These are phyloP conservation scores for Colletotrichum lupini DNA, from an alignment of 2,329 filamentous ascomycete species.

Conservation along the genomic window DNA sequence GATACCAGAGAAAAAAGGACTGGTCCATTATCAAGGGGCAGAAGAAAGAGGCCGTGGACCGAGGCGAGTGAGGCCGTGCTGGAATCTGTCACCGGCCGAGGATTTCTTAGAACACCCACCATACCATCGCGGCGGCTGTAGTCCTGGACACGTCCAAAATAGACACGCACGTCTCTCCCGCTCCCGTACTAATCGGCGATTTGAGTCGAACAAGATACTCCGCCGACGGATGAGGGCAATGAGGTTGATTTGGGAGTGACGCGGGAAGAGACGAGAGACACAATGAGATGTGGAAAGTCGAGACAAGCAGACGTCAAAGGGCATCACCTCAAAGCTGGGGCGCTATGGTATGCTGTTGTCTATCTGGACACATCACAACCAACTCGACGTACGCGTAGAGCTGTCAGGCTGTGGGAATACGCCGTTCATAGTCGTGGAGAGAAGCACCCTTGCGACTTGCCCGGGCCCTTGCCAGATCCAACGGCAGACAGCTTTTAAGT, in stretches of 20 bases:
- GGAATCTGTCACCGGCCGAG: conserved; percentile 5
- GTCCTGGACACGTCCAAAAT: not conserved
- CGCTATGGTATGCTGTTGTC: conserved; percentile 4
- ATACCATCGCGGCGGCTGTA: not conserved
- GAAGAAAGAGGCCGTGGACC: not conserved
- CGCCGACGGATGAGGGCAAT: not conserved
- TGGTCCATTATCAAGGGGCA: too few relatives aligned
- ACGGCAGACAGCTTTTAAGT: not conserved
- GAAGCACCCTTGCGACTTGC: not conserved
- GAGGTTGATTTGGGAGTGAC: not conserved
- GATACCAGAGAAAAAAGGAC: not conserved
- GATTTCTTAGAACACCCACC: not conserved
- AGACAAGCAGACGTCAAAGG: not conserved
- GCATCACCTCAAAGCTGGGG: conserved; percentile 16
- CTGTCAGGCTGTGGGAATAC: not conserved
- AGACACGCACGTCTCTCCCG: not conserved
- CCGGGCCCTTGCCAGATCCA: conserved; percentile 3
- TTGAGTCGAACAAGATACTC: not conserved
- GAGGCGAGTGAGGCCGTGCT: conserved; percentile 1
- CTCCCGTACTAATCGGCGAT: conserved; percentile 13
- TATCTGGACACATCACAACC: not conserved
- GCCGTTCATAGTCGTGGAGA: not conserved
- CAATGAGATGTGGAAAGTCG: not conserved
- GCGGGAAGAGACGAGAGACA: not conserved
- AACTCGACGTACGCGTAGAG: not conserved